Evolutionary conservation across 2,329 filamentous ascomycete genomes (phyloP).

Genomic region (Colletotrichum salicis): DNA sequence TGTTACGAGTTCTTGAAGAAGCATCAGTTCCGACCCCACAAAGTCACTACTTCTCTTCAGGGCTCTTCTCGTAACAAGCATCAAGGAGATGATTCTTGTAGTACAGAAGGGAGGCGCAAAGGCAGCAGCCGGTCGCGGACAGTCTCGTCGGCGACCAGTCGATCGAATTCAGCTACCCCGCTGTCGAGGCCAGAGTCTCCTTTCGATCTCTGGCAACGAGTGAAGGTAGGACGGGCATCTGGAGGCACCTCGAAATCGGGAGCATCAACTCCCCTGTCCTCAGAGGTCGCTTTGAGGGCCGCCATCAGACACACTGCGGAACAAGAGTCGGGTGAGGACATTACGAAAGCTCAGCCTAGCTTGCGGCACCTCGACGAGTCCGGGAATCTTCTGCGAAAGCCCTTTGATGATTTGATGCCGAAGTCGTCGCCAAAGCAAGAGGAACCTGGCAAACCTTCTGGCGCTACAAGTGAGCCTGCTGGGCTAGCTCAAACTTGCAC

Average conservation of each 20-base stretch:
- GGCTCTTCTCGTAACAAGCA: background rate
- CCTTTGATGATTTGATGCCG: constrained; percentile 52
- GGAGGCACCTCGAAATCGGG: background rate
- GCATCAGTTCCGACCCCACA: constrained; percentile 73
- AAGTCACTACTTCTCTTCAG: constrained; percentile 36
- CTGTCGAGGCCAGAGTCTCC: constrained; percentile 39
- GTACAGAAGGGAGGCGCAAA: background rate
- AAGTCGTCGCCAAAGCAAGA: background rate
- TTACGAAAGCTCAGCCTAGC: constrained; percentile 10
- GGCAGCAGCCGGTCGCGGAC: background rate
- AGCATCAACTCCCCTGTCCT: background rate
- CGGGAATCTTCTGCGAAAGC: constrained; percentile 55
- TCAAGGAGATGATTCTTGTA: background rate
- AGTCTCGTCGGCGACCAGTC: background rate
- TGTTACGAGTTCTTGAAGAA: constrained; percentile 79
- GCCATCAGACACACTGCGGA: background rate
- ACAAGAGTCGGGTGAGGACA: constrained; percentile 4
- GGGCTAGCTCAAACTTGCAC: background rate
- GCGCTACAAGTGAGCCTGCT: background rate
- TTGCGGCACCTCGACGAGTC: constrained; percentile 50
- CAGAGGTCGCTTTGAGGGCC: no score
- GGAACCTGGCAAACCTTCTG: background rate
- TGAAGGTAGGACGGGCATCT: constrained; percentile 44
- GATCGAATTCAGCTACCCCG: constrained; percentile 25
- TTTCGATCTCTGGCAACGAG: constrained; percentile 52